phyloP scores from a whole-genome alignment of 2,329 filamentous ascomycete species.

The Fusarium virguliforme region DNA sequence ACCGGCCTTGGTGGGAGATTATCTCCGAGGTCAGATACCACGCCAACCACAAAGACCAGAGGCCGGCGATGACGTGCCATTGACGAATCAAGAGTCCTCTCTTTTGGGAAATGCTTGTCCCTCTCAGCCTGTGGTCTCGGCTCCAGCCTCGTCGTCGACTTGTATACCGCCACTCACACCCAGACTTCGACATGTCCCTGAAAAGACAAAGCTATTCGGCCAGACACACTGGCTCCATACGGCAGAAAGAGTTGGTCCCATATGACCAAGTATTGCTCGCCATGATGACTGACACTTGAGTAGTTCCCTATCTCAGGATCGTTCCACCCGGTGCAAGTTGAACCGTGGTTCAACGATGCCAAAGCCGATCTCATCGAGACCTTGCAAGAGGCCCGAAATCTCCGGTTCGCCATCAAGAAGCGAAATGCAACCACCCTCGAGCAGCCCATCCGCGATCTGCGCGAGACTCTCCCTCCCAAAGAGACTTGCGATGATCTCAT shows the following conservation, averaged over 20 bases:
- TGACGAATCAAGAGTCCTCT: slow-evolving; percentile 11
- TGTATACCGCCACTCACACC: slow-evolving; percentile 45
- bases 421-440: slow-evolving; percentile 37
- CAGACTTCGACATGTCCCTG: slow-evolving; percentile 48
- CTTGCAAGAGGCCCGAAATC: slow-evolving; percentile 41
- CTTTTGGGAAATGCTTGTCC: not conserved
- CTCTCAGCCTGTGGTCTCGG: not conserved
- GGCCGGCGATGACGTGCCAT: slow-evolving; percentile 5
- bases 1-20: slow-evolving; percentile 3
- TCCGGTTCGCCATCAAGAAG: slow-evolving; percentile 42
- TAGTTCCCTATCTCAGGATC: slow-evolving; percentile 48
- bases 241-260: slow-evolving; percentile 43
- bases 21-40: slow-evolving; percentile 34
- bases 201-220: slow-evolving; percentile 51
- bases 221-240: slow-evolving; percentile 52
- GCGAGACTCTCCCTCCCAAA: slow-evolving; percentile 39
- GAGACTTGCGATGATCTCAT: slow-evolving; percentile 44
- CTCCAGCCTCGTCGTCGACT: slow-evolving; percentile 24
- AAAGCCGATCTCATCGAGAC: slow-evolving; percentile 46
- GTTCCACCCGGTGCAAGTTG: slow-evolving; percentile 48
- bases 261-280: not conserved
- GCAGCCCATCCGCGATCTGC: slow-evolving; percentile 40
- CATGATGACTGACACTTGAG: slow-evolving; percentile 15
- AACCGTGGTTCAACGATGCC: slow-evolving; percentile 47
- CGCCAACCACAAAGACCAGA: slow-evolving; percentile 8